Conservation (phyloP, 768 basidiomycete genomes). For the Kwoniella mangroviensis region DNA sequence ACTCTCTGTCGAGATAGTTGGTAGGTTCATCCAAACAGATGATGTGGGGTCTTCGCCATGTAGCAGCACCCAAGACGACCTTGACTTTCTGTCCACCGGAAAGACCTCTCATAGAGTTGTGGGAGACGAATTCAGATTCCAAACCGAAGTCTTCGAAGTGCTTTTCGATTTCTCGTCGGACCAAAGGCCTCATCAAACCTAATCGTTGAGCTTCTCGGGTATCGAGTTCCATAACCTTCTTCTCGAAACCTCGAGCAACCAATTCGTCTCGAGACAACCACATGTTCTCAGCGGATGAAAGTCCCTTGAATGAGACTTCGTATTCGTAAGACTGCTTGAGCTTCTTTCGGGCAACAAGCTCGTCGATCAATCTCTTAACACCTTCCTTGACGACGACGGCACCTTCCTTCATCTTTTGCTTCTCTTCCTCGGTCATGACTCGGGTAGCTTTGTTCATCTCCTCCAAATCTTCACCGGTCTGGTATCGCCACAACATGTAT, state of each 20-base stretch:
- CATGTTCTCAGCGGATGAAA: slow-evolving; percentile 96
- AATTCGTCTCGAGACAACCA: slow-evolving; percentile 97
- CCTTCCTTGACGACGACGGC: slow-evolving; percentile 83
- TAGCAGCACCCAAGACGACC: slow-evolving; percentile 96
- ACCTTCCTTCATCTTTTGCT: slow-evolving; percentile 96
- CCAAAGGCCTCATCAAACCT: slow-evolving; percentile 91
- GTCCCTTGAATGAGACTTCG: slow-evolving; percentile 91
- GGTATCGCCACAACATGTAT: slow-evolving; percentile 99
- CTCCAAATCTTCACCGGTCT: slow-evolving; percentile 98
- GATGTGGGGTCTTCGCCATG: slow-evolving; percentile 98
- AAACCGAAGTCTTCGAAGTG: slow-evolving; percentile 96
- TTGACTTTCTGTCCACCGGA: slow-evolving; percentile 99
- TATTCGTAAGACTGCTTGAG: slow-evolving; percentile 99
- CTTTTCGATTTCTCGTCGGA: slow-evolving; percentile 98
- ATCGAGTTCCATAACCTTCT: slow-evolving; percentile 98
- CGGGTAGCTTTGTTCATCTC: slow-evolving; percentile 92
- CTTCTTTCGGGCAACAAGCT: slow-evolving; percentile 90
- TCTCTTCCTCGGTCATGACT: slow-evolving; percentile 83
- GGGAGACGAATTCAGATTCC: slow-evolving; percentile 97
- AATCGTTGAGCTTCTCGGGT: slow-evolving; percentile 96
- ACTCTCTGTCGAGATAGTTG: slow-evolving; percentile 99
- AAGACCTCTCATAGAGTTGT: slow-evolving; percentile 99
- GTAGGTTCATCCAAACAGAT: slow-evolving; percentile 97
- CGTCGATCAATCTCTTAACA: slow-evolving; percentile 92
- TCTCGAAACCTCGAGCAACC: slow-evolving; percentile 97